Conservation (phyloP, 2,329 filamentous ascomycete species). For the Beauveria pseudobassiana region DNA sequence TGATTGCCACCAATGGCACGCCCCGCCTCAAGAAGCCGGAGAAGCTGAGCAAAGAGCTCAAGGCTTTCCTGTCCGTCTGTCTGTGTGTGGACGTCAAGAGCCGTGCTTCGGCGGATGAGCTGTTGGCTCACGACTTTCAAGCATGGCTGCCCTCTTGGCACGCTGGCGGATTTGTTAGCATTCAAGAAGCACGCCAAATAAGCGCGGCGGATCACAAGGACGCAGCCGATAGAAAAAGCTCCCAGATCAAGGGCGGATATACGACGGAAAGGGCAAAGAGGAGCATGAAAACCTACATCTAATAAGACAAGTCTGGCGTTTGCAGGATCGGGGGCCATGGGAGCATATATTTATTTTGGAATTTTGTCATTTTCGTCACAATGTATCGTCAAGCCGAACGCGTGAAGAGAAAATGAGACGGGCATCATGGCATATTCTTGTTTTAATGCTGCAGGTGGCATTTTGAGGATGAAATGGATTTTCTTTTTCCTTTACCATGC, state of each 20-base stretch:
- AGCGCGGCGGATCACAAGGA: not conserved
- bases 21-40: constrained; percentile 96
- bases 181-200: constrained; percentile 73
- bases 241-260: not conserved
- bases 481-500: not conserved
- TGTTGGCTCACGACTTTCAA: constrained; percentile 89
- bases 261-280: not conserved
- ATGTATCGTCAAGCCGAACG: constrained; percentile 1
- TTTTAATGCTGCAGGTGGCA: not conserved
- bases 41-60: constrained; percentile 94
- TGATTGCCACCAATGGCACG: constrained; percentile 97
- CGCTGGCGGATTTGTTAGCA: constrained; percentile 77
- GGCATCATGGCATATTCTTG: constrained; percentile 2
- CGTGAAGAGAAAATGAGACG: not conserved
- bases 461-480: not conserved
- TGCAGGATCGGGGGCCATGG: constrained; percentile 1
- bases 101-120: constrained; percentile 82
- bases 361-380: not conserved
- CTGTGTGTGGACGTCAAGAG: constrained; percentile 95
- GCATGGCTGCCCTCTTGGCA: constrained; percentile 76
- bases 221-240: not conserved
- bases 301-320: constrained; percentile 5
- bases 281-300: not conserved
- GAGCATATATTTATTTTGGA: constrained; percentile 3
- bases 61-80: constrained; percentile 93